Conservation (phyloP, 129 eudicot species). For the Flaveria brownii region DNA sequence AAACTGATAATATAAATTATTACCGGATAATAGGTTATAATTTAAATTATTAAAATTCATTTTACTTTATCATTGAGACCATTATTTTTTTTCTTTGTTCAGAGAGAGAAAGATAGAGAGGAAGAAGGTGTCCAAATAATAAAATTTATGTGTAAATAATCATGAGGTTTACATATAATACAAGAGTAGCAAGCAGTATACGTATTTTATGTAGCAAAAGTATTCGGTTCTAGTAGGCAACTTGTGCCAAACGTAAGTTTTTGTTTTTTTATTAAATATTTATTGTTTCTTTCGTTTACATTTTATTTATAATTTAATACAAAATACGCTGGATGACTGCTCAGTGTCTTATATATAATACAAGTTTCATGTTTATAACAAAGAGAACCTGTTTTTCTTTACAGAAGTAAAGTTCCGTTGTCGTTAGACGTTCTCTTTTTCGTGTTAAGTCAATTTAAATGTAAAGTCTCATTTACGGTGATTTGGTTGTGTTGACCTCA, state of each 20-base stretch:
- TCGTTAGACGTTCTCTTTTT: too few species aligned
- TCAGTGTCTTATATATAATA: too few species aligned
- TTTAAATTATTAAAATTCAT: too few species aligned
- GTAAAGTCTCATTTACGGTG: not conserved
- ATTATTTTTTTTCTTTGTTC: too few species aligned
- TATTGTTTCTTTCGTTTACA: not conserved
- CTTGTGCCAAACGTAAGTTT: conserved; percentile 24
- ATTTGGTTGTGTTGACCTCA: not conserved
- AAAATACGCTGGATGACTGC: not conserved
- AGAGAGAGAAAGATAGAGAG: too few species aligned
- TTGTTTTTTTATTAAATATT: not conserved
- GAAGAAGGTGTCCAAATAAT: too few species aligned
- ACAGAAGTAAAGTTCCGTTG: not conserved
- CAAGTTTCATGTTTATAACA: too few species aligned
- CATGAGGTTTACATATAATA: not conserved
- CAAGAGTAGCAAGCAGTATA: conserved; percentile 17
- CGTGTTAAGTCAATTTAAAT: not conserved
- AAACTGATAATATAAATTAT: too few species aligned
- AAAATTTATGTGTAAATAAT: too few species aligned
- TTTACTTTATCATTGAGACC: too few species aligned
- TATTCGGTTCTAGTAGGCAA: conserved; percentile 17
- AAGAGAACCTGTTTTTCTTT: not conserved
- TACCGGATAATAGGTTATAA: too few species aligned
- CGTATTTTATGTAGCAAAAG: not conserved
- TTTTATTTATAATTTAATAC: not conserved